Conservation (phyloP, 2,329 filamentous ascomycete genomes). For the Ophiocordyceps sinensis region DNA sequence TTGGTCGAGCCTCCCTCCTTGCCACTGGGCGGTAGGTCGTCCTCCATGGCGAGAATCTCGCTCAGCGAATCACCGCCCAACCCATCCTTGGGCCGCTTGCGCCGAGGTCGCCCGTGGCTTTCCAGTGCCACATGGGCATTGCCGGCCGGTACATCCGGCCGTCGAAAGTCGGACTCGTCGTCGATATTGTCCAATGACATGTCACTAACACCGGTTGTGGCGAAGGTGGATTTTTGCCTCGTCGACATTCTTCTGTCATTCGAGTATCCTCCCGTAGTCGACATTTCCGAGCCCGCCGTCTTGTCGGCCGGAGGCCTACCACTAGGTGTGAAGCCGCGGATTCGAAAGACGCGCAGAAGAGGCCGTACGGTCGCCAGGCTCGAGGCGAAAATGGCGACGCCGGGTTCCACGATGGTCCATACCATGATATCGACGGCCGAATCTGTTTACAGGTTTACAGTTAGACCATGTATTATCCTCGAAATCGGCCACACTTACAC, state of each 20-base stretch:
- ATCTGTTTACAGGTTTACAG: constrained; percentile 14
- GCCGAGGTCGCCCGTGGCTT: no score
- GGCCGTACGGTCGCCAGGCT: constrained; percentile 40
- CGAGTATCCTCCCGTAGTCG: constrained; percentile 11
- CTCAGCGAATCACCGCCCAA: no score
- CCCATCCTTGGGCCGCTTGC: no score
- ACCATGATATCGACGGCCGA: constrained; percentile 36
- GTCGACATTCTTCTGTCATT: constrained; percentile 7
- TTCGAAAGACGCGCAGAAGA: constrained; percentile 31
- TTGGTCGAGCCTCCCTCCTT: no score
- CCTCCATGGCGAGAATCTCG: no score
- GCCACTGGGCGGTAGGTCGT: no score
- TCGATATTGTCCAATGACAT: constrained; percentile 18
- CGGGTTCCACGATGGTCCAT: constrained; percentile 43
- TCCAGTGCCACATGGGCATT: constrained; percentile 5
- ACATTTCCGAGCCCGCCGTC: constrained; percentile 17
- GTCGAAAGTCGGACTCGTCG: constrained; percentile 4
- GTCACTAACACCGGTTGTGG: constrained; percentile 20
- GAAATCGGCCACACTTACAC: constrained; percentile 20
- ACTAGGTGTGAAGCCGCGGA: constrained; percentile 31
- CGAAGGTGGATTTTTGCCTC: constrained; percentile 9
- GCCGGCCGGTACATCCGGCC: constrained; percentile 1
- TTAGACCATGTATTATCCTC: constrained; percentile 3
- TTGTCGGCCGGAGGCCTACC: constrained; percentile 7
- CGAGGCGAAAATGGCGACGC: constrained; percentile 38